phyloP scores from a whole-genome alignment of 164 flowering plant genomes.

The Brasenia schreberi region DNA sequence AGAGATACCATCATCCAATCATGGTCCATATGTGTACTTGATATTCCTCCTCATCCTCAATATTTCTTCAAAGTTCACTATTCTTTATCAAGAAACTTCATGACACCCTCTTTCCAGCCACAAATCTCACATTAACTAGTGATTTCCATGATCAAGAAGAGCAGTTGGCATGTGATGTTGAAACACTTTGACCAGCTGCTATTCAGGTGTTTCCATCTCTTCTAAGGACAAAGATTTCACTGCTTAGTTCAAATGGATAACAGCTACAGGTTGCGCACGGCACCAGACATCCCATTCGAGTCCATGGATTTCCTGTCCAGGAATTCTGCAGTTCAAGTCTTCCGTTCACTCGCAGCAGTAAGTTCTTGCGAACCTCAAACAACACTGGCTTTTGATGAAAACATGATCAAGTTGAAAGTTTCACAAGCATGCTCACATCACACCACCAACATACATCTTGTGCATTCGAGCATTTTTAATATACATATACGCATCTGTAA shows the following conservation, averaged over 20 bases:
- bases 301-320: slow-evolving; percentile 73
- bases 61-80: background rate
- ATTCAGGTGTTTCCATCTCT: background rate
- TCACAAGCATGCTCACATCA: slow-evolving; percentile 14
- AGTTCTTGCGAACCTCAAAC: background rate
- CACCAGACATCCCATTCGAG: slow-evolving; percentile 56
- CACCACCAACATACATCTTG: background rate
- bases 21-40: background rate
- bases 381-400: slow-evolving; percentile 22
- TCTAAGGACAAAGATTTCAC: background rate
- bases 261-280: slow-evolving; percentile 2
- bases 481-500: too few relatives aligned
- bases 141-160: background rate
- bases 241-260: background rate
- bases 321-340: slow-evolving; percentile 64
- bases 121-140: background rate
- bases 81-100: background rate
- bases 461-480: background rate
- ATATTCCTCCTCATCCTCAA: background rate
- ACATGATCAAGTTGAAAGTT: slow-evolving; percentile 12
- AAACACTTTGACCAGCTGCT: background rate
- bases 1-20: background rate
- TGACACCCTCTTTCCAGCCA: background rate
- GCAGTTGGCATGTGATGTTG: background rate
- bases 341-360: slow-evolving; percentile 25